A percentile compares a stretch with the other conserved stretches of the same genome.
phyloP scores from a whole-genome alignment of 2,329 filamentous ascomycete genomes.

The Arthrobotrys iridis region DNA sequence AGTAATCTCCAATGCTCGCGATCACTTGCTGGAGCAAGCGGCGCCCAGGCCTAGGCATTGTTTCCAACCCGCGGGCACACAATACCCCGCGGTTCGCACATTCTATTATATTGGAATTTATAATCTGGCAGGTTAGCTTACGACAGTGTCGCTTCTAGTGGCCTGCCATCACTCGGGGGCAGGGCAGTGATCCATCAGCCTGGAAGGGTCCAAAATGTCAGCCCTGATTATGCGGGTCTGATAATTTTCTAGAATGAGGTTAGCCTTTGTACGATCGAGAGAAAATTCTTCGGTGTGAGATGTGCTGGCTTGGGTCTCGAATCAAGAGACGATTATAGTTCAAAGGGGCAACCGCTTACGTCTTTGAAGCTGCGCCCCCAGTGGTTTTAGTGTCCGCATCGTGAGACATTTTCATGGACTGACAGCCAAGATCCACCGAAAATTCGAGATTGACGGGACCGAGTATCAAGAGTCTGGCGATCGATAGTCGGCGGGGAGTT shows the following conservation, averaged over 20 bases:
- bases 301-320: neutral
- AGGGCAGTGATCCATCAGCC: neutral
- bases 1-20: slow-evolving; percentile 1
- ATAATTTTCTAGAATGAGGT: slow-evolving; percentile 17
- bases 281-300: slow-evolving; percentile 3
- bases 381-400: slow-evolving; percentile 23
- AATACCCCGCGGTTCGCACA: neutral
- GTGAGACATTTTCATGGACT: neutral
- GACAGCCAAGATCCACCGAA: slow-evolving; percentile 5
- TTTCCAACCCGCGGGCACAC: neutral
- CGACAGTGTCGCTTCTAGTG: neutral
- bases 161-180: neutral
- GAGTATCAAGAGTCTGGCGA: neutral
- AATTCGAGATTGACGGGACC: neutral
- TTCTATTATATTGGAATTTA: slow-evolving; percentile 12
- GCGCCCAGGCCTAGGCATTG: slow-evolving; percentile 9
- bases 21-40: neutral
- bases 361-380: slow-evolving; percentile 21
- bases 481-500: neutral
- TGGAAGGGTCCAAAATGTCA: slow-evolving; percentile 7
- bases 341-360: slow-evolving; percentile 31
- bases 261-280: neutral
- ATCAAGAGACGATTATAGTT: neutral
- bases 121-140: slow-evolving; percentile 10
- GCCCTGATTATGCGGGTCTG: slow-evolving; percentile 11